Evolutionary conservation across 495 filamentous ascomycete species (phyloP).

Genomic region (Aspergillus bertholletiae): DNA sequence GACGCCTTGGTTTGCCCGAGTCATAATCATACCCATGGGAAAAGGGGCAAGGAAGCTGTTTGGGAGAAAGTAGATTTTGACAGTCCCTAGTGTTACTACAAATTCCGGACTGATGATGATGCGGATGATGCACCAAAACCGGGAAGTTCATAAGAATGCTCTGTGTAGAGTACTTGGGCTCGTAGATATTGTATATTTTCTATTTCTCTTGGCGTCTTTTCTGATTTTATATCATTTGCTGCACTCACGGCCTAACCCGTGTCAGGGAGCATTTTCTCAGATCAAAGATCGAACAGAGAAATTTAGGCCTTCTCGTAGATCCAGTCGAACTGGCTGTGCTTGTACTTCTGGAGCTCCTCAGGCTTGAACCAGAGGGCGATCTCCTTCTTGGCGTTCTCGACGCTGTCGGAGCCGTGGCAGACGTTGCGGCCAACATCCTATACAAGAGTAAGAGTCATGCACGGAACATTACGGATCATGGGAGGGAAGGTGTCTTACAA

Average conservation of each 20-base stretch:
- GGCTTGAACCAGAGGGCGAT: conserved; percentile 95
- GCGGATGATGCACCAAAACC: neutral
- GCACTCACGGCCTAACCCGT: conserved; percentile 17
- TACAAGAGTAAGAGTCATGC: conserved; percentile 4
- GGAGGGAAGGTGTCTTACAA: conserved; percentile 38
- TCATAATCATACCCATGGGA: conserved; percentile 50
- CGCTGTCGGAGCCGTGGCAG: conserved; percentile 97
- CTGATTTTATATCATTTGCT: conserved; percentile 17
- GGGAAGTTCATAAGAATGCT: neutral
- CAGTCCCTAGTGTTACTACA: neutral
- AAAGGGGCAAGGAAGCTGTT: conserved; percentile 36
- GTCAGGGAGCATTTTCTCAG: conserved; percentile 15
- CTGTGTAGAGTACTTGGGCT: neutral
- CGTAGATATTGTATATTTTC: conserved; percentile 20
- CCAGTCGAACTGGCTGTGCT: conserved; percentile 78
- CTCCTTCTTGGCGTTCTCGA: conserved; percentile 99
- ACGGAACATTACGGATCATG: neutral
- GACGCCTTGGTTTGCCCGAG: conserved; percentile 90
- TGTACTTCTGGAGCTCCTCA: conserved; percentile 76
- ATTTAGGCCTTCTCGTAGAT: conserved; percentile 83
- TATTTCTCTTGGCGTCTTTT: conserved; percentile 26
- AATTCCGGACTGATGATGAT: neutral
- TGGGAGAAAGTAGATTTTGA: conserved; percentile 19
- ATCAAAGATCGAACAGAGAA: conserved; percentile 20
- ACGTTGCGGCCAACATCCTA: conserved; percentile 95